These are phyloP conservation scores for Neurospora sp. DNA, from an alignment of 495 filamentous ascomycete genomes.

Conservation along the genomic window DNA sequence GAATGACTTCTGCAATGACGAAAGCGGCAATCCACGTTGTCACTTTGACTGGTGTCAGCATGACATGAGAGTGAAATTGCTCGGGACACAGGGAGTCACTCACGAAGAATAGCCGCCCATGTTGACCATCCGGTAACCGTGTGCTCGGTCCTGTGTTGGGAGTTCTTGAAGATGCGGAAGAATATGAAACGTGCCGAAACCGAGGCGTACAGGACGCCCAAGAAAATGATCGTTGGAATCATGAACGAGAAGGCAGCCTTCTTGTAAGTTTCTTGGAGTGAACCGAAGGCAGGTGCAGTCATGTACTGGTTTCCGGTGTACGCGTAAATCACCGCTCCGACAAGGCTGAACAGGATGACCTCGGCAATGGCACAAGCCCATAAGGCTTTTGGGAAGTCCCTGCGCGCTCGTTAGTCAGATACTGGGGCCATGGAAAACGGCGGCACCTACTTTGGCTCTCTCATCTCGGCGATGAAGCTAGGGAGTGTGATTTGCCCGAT, in stretches of 20 bases:
- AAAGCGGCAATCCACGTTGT: slow-evolving; percentile 67
- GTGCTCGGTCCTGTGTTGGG: slow-evolving; percentile 64
- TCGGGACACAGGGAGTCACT: background rate
- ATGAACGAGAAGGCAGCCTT: slow-evolving; percentile 85
- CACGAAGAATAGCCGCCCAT: slow-evolving; percentile 62
- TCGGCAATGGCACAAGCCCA: slow-evolving; percentile 82
- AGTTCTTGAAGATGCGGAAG: slow-evolving; percentile 71
- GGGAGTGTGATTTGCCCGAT: slow-evolving; percentile 88
- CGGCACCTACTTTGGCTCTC: slow-evolving; percentile 42
- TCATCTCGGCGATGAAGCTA: slow-evolving; percentile 89
- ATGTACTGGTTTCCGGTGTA: slow-evolving; percentile 82
- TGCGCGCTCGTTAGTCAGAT: slow-evolving; percentile 5
- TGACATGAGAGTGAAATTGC: background rate
- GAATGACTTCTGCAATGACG: slow-evolving; percentile 80
- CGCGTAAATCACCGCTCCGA: slow-evolving; percentile 65
- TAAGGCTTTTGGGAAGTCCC: slow-evolving; percentile 81
- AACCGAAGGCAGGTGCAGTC: slow-evolving; percentile 71
- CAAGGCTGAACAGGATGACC: slow-evolving; percentile 67
- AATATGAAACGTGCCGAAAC: slow-evolving; percentile 81
- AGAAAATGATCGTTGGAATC: slow-evolving; percentile 83
- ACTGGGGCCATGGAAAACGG: background rate
- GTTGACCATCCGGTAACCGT: slow-evolving; percentile 71
- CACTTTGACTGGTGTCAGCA: slow-evolving; percentile 28
- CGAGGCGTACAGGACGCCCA: slow-evolving; percentile 80
- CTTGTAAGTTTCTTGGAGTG: slow-evolving; percentile 60